Percentiles rank a stretch among this genome's conserved stretches.
phyloP scores from a whole-genome alignment of 805 yeast genomes.

The Clavispora phyllophila region DNA sequence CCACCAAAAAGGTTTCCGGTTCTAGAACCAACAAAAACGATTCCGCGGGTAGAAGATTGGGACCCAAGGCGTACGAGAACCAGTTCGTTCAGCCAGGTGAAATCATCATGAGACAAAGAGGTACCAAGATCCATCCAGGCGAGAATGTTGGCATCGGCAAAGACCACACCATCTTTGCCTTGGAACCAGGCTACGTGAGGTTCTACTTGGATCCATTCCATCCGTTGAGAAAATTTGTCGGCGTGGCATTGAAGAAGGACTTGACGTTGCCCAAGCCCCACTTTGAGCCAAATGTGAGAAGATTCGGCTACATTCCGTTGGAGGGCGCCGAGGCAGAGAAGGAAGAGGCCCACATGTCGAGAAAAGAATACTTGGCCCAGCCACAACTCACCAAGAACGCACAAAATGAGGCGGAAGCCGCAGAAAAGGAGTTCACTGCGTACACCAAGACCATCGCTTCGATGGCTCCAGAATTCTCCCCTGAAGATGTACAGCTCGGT shows the following conservation, averaged over 20 bases:
- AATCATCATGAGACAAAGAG: slow-evolving; percentile 89
- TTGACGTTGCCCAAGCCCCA: slow-evolving; percentile 79
- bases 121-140: slow-evolving; percentile 92
- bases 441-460: slow-evolving; percentile 17
- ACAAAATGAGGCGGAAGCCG: slow-evolving; percentile 34
- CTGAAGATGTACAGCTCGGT: slow-evolving; percentile 32
- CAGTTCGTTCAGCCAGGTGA: slow-evolving; percentile 73
- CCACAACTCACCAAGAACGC: slow-evolving; percentile 43
- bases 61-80: slow-evolving; percentile 85
- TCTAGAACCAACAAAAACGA: slow-evolving; percentile 92
- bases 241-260: slow-evolving; percentile 69
- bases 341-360: slow-evolving; percentile 58
- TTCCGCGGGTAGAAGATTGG: slow-evolving; percentile 91
- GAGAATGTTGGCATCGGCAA: slow-evolving; percentile 85
- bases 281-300: slow-evolving; percentile 80
- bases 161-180: slow-evolving; percentile 88
- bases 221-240: slow-evolving; percentile 85
- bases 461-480: slow-evolving; percentile 23
- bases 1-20: slow-evolving; percentile 92
- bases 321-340: slow-evolving; percentile 46
- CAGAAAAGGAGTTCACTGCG: slow-evolving; percentile 20
- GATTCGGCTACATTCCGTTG: slow-evolving; percentile 69
- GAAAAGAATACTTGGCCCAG: slow-evolving; percentile 60
- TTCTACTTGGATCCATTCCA: slow-evolving; percentile 95
- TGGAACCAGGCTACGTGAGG: slow-evolving; percentile 89